A percentile compares a stretch with the other conserved stretches of the same genome.
These are phyloP conservation scores for Amanita molliuscula DNA, from an alignment of 768 basidiomycete genomes.

Conservation along the genomic window DNA sequence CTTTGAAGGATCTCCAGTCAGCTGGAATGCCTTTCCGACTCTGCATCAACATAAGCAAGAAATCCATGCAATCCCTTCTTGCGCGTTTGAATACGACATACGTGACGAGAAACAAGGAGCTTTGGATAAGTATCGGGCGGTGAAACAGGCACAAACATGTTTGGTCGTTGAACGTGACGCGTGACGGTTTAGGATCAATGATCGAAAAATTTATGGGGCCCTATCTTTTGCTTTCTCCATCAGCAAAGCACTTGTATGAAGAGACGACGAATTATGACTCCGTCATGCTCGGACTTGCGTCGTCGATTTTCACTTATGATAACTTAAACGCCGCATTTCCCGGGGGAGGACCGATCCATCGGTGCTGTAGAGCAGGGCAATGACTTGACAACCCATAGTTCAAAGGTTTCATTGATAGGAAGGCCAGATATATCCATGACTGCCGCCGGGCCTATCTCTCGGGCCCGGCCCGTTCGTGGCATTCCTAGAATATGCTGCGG, in stretches of 20 bases:
- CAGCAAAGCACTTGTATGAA: slow-evolving; percentile 29
- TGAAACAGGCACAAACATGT: slow-evolving; percentile 28
- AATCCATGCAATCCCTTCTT: slow-evolving; percentile 37
- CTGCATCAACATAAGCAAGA: slow-evolving; percentile 66
- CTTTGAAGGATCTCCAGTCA: slow-evolving; percentile 26
- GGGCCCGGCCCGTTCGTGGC: slow-evolving; percentile 65
- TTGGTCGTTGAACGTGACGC: slow-evolving; percentile 28
- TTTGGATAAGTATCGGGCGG: slow-evolving; percentile 62
- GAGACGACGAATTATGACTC: slow-evolving; percentile 31
- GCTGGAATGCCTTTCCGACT: slow-evolving; percentile 34
- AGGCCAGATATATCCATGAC: slow-evolving; percentile 39
- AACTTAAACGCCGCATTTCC: slow-evolving; percentile 59
- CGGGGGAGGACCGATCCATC: slow-evolving; percentile 21
- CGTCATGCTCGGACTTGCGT: slow-evolving; percentile 57
- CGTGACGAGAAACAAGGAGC: slow-evolving; percentile 20
- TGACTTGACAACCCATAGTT: slow-evolving; percentile 10
- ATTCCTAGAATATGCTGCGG: slow-evolving; percentile 48
- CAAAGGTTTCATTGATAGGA: slow-evolving; percentile 48
- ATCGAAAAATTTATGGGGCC: slow-evolving; percentile 26
- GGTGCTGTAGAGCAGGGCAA: background rate
- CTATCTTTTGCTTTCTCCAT: slow-evolving; percentile 43
- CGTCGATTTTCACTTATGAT: slow-evolving; percentile 37
- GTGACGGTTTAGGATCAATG: background rate
- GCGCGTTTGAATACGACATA: slow-evolving; percentile 28
- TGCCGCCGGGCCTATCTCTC: slow-evolving; percentile 48